Base-by-base conservation (phyloP, 768 basidiomycete species). In the Coprinellus micaceus region DNA sequence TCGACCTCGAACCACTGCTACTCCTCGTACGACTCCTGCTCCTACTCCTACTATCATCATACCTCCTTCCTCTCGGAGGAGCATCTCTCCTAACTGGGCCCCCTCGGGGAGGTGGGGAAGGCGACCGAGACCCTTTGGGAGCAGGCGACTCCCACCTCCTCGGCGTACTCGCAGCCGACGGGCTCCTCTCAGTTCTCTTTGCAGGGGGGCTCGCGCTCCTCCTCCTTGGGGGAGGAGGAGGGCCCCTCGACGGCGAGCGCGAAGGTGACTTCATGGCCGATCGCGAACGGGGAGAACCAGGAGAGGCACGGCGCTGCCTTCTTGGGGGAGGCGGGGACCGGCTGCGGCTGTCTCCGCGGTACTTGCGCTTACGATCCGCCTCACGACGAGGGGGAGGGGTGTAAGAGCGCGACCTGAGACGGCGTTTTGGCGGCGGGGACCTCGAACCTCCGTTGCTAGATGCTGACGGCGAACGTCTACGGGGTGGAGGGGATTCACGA, bases 331-430 rank as follows among this genome's bases (percentile, higher is more conserved):
- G 43, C 10, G 43, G 43, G 21, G 15, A 17, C 0, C 84, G 87
- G 64, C 83, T 85, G 45, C 82, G 81, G 58, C 81, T 83, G 60
- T 76, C n/a, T n/a, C n/a, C 77, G 46, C 74, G 64, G 51, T 65
- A 56, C 51, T 62, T 54, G 33, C 70, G 46, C 28, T 64, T 59
- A 26, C 39, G 26, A n/a, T 24, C 54, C 22, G 21, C 61, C 28
- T 72, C 70, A 39, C 72, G 73, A n/a, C 74, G 74, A 6, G n/a
- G n/a, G n/a, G 82, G 83, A 1, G 83, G 81, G 0, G 83, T 72
- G 30, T 66, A 72, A 9, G 87, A 82, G 28, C 64, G 80, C 67
- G 66, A 80, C 67, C 64, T 82, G 68, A 61, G 68, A 46, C 76
- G 69, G 15, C 74, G 67, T 28, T 58, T 50, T 63, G 63, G 73